These are phyloP conservation scores for Leccinum subgranulosum DNA, from an alignment of 768 basidiomycete species.

Conservation along the genomic window DNA sequence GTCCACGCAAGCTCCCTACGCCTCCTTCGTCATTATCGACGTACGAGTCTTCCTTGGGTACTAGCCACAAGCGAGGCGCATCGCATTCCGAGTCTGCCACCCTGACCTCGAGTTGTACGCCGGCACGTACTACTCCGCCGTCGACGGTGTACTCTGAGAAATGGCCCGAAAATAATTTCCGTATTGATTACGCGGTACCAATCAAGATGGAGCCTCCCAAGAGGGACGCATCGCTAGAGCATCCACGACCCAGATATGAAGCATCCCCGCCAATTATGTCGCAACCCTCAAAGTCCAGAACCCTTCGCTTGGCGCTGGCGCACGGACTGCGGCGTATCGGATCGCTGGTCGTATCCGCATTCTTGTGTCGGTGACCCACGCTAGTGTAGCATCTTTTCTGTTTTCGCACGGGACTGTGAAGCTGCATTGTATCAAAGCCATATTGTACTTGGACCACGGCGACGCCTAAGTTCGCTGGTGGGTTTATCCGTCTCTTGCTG, in stretches of 20 bases:
- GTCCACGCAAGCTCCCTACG: conserved; percentile 31
- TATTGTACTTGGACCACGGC: conserved; percentile 21
- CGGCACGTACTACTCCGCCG: conserved; percentile 29
- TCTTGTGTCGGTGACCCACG: conserved; percentile 29
- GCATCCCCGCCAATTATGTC: conserved; percentile 17
- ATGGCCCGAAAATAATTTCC: conserved; percentile 24
- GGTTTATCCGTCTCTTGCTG: conserved; percentile 1
- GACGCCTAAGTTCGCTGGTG: conserved; percentile 3
- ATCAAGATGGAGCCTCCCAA: conserved; percentile 23
- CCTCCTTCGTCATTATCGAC: conserved; percentile 27
- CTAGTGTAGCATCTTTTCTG: conserved; percentile 5
- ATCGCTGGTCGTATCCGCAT: conserved; percentile 29
- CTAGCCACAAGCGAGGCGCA: conserved; percentile 14
- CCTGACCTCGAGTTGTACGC: conserved; percentile 24
- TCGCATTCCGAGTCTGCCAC: conserved; percentile 26
- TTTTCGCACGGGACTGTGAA: conserved; percentile 26
- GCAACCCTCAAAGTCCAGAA: conserved; percentile 21
- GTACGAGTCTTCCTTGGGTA: conserved; percentile 19
- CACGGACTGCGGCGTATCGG: conserved; percentile 25
- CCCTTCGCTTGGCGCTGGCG: conserved; percentile 23
- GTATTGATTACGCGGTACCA: conserved; percentile 20
- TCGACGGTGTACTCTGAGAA: conserved; percentile 31
- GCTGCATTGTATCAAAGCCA: conserved; percentile 18
- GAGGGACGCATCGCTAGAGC: conserved; percentile 23
- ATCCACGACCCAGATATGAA: conserved; percentile 20